A percentile compares a stretch with the other conserved stretches of the same genome.
These are phyloP conservation scores for Pseudogymnoascus verrucosus DNA, from an alignment of 2,329 filamentous ascomycete species.

Conservation along the genomic window DNA sequence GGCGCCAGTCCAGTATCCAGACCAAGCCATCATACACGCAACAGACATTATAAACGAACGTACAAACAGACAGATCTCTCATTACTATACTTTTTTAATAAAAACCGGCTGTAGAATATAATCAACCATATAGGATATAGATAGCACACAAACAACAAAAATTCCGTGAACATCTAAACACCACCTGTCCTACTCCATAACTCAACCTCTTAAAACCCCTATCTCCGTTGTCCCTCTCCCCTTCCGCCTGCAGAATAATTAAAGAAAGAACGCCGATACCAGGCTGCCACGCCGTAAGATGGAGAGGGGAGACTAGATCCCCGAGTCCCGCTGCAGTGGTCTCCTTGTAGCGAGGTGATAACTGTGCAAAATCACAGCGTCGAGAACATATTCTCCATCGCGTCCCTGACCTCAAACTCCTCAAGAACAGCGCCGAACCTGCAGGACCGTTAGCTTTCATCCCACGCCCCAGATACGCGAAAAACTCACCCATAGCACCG, in stretches of 20 bases:
- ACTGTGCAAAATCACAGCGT: conserved; percentile 6
- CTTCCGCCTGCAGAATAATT: not conserved
- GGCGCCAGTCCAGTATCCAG: not conserved
- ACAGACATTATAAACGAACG: not conserved
- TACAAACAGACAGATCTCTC: not conserved
- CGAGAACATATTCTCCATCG: conserved; percentile 25
- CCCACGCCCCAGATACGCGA: conserved; percentile 4
- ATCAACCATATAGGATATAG: not conserved
- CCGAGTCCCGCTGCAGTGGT: not conserved
- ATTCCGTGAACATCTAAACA: not conserved
- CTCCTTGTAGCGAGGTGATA: not conserved
- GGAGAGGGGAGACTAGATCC: not conserved
- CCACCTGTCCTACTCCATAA: not conserved
- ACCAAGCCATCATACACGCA: not conserved
- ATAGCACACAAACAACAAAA: not conserved
- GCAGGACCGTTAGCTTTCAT: conserved; percentile 17
- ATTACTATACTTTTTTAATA: not conserved
- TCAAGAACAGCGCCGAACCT: conserved; percentile 63
- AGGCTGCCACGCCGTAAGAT: not conserved
- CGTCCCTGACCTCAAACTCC: conserved; percentile 49
- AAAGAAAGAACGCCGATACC: not conserved
- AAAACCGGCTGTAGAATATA: not conserved
- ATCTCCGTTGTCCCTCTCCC: not conserved
- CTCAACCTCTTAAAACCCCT: not conserved
- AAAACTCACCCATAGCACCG: conserved; percentile 81